Base-by-base conservation (phyloP, 768 basidiomycete species). In the Podaxis sp. region DNA sequence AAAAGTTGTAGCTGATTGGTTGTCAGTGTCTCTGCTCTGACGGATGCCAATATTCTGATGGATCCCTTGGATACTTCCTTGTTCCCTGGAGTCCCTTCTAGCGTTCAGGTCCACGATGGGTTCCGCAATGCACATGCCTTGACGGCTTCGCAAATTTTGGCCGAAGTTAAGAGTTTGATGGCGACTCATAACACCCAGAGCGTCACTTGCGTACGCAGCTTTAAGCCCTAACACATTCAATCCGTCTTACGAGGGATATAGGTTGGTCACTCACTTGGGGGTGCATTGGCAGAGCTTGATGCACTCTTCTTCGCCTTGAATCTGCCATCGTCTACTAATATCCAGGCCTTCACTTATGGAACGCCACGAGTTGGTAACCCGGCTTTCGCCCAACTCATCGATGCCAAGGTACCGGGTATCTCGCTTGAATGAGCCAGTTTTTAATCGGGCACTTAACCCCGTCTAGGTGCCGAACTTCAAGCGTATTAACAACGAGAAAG, bases 181-280 rank as follows among this genome's bases (percentile, higher is more conserved):
- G 65, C 70, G 7, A 38, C 66, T 0, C 73, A 75, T 50, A 72
- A 73, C 18, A 73, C 77, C 0, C 72, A 70, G 4, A 73, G 69
- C 14, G 78, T 85, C 25, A 77, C 77, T 13, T 66, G 77, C 28
- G 79, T 81, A 62, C 64, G 74, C 55, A 64, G 53, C 18, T 63
- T 58, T 32, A 38, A 62, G 18, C 28, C 38, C 54, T 2, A 14
- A n/a, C 7, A n/a, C 14, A 32, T 25, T 54, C 25, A 13, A 7
- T 23, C 13, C 58, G 37, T 50, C 23, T 50, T 9, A 44, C 37
- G 52, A 46, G 50, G 9, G 58, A 32, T 14, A 57, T 57, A 73
- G 77, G 69, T 83, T 35, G 80, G 81, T 1, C 81, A 82, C 64
- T 82, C 81, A 38, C 76, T 83, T 16, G 82, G 82, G 38, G 82